Evolutionary conservation across 2,329 filamentous ascomycete genomes (phyloP).

Genomic region (Colletotrichum sublineola): DNA sequence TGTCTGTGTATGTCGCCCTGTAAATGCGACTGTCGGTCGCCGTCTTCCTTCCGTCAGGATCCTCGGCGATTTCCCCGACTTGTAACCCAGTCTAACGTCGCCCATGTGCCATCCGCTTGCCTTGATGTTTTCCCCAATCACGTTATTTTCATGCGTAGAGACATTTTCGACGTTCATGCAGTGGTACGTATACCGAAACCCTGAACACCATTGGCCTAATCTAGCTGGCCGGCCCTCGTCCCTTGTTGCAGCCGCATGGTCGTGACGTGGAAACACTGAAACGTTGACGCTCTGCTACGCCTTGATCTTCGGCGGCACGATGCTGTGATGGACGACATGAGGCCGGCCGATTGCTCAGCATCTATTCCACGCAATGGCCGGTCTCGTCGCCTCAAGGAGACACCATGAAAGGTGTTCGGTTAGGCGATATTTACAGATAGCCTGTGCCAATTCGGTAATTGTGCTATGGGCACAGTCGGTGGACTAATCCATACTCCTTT

Average conservation of each 20-base stretch:
- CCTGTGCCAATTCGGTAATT: neutral
- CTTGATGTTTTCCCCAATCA: constrained; percentile 45
- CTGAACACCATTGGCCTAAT: neutral
- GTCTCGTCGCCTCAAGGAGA: constrained; percentile 6
- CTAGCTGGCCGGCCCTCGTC: neutral
- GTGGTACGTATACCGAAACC: neutral
- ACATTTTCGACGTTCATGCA: constrained; percentile 22
- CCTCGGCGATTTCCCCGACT: neutral
- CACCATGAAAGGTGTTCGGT: constrained; percentile 12
- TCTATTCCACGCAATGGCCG: constrained; percentile 6
- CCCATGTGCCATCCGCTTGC: constrained; percentile 42
- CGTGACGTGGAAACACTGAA: constrained; percentile 9
- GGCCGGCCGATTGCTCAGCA: too few species aligned
- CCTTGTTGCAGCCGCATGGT: constrained; percentile 16
- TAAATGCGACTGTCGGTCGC: neutral
- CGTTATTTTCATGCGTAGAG: constrained; percentile 32
- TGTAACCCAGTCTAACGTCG: neutral
- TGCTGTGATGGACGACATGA: too few species aligned
- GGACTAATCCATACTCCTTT: too few species aligned
- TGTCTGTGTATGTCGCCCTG: neutral
- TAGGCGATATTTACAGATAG: neutral
- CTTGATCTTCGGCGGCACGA: too few species aligned
- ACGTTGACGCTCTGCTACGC: neutral
- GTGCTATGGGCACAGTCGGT: neutral
- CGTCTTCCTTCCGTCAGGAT: neutral